Evolutionary conservation across 192 early-diverging fungal species (phyloP).

Genomic region (Endogone sp.): DNA sequence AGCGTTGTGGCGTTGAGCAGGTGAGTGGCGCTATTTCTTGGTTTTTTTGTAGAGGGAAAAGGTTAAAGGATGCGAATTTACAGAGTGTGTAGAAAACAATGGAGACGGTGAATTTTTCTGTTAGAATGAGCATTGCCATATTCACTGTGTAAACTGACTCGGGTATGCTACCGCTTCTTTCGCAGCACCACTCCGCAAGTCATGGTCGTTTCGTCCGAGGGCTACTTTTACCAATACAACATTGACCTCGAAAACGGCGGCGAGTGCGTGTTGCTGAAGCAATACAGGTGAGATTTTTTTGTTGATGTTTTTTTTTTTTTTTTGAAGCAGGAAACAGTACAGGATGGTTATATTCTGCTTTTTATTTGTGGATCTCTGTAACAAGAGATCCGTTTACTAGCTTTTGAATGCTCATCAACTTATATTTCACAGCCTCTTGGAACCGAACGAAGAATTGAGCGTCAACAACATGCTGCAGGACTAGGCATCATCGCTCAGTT

Average conservation of each 20-base stretch:
- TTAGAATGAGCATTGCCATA: no score
- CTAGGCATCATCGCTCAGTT: no score
- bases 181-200: constrained; percentile 68
- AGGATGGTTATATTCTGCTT: no score
- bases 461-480: background rate
- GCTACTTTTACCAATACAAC: constrained; percentile 87
- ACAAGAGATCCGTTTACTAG: no score
- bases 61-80: no score
- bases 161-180: background rate
- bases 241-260: constrained; percentile 88
- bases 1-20: constrained; percentile 73
- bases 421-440: constrained; percentile 1
- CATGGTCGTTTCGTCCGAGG: constrained; percentile 88
- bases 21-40: constrained; percentile 23
- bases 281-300: constrained; percentile 51
- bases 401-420: no score
- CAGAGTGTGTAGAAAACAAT: no score
- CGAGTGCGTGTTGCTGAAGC: constrained; percentile 79
- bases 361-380: no score
- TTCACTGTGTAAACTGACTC: no score
- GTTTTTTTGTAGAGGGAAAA: no score
- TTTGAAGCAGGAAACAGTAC: no score
- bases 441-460: background rate
- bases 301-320: background rate
- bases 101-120: no score